Conservation (phyloP, 2,329 filamentous ascomycete genomes). For the Helicocarpus griseus region DNA sequence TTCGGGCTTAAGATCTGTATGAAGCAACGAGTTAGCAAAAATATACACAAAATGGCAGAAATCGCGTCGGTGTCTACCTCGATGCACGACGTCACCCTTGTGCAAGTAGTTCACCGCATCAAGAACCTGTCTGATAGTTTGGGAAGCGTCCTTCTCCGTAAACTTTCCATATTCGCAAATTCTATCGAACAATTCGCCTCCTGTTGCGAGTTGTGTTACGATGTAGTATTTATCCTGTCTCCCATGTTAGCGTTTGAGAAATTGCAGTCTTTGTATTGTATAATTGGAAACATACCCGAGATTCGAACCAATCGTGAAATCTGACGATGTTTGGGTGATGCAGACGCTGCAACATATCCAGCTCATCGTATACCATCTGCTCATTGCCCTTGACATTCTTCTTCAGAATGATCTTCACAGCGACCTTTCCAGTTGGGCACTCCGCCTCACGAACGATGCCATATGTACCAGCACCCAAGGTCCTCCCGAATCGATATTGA, state of each 20-base stretch:
- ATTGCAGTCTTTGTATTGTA: not conserved
- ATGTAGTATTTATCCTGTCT: slow-evolving; percentile 98
- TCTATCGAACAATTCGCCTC: slow-evolving; percentile 92
- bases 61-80: slow-evolving; percentile 50
- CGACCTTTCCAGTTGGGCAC: slow-evolving; percentile 72
- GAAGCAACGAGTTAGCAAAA: slow-evolving; percentile 5
- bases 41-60: not conserved
- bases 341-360: slow-evolving; percentile 83
- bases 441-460: slow-evolving; percentile 96
- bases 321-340: slow-evolving; percentile 92
- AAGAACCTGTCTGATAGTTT: slow-evolving; percentile 90
- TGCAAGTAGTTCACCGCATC: slow-evolving; percentile 92
- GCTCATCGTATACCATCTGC: slow-evolving; percentile 96
- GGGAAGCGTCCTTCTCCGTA: slow-evolving; percentile 93
- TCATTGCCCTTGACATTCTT: slow-evolving; percentile 98
- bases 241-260: slow-evolving; percentile 4
- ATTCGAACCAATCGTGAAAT: slow-evolving; percentile 99
- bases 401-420: slow-evolving; percentile 98
- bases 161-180: slow-evolving; percentile 98
- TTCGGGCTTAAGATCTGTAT: slow-evolving; percentile 86
- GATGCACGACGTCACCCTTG: slow-evolving; percentile 86
- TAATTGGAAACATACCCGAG: slow-evolving; percentile 55
- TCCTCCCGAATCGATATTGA: slow-evolving; percentile 85
- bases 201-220: slow-evolving; percentile 89
- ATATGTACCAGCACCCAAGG: slow-evolving; percentile 93